phyloP scores from a whole-genome alignment of 176 grass and related monocot species.

The Urochloa ruziziensis region DNA sequence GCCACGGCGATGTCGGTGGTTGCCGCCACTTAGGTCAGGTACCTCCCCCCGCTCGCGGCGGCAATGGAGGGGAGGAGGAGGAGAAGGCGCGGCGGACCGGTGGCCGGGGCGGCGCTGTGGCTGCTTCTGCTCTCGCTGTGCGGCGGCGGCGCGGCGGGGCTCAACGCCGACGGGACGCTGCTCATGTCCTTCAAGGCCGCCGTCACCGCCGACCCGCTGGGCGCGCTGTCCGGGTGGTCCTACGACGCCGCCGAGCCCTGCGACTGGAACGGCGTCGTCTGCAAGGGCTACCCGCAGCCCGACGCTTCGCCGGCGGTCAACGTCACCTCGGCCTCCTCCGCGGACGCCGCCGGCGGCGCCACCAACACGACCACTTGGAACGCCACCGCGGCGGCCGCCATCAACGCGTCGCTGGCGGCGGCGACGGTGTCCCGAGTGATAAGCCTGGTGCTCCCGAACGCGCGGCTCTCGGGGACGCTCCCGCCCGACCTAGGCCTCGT shows the following conservation, averaged over 20 bases:
- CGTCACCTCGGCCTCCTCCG: not conserved
- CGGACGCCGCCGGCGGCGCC: not conserved
- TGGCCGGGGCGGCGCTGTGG: not conserved
- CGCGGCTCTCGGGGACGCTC: conserved; percentile 48
- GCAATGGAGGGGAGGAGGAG: not conserved
- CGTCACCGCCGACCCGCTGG: conserved; percentile 60
- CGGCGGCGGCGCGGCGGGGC: conserved; percentile 7
- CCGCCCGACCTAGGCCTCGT: conserved; percentile 56
- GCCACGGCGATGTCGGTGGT: not conserved
- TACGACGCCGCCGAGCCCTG: conserved; percentile 57
- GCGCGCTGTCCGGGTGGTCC: conserved; percentile 62
- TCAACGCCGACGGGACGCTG: conserved; percentile 64
- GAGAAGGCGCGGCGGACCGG: not conserved
- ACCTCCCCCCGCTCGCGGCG: not conserved
- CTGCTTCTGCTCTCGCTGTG: not conserved
- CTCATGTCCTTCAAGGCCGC: conserved; percentile 83
- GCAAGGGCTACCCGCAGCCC: conserved; percentile 58
- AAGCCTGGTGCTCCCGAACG: conserved; percentile 64
- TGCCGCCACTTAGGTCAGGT: not conserved
- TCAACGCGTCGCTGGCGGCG: conserved; percentile 26
- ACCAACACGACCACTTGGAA: not conserved
- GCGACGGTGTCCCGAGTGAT: conserved; percentile 75
- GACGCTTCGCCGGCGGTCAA: not conserved
- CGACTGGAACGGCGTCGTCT: conserved; percentile 85
- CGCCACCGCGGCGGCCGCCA: not conserved